These are phyloP conservation scores for Amniculicola lignicola DNA, from an alignment of 495 filamentous ascomycete genomes.

Conservation along the genomic window DNA sequence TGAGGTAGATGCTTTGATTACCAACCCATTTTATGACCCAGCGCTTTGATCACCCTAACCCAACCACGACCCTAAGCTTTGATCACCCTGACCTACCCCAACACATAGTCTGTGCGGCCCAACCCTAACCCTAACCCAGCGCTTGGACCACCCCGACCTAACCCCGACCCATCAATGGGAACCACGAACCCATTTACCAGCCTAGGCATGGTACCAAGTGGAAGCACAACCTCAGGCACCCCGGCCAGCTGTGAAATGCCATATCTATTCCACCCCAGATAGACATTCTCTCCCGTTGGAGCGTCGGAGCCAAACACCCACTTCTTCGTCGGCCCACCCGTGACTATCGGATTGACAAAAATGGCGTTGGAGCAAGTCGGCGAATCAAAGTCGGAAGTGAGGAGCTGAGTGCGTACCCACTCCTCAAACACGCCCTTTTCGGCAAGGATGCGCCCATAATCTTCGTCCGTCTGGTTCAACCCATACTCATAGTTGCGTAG, in stretches of 20 bases:
- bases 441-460: neutral
- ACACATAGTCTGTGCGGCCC: too few relatives aligned
- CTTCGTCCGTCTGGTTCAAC: neutral
- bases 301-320: neutral
- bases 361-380: neutral
- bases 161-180: too few relatives aligned
- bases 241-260: neutral
- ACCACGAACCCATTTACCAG: too few relatives aligned
- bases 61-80: too few relatives aligned
- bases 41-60: too few relatives aligned
- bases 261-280: neutral
- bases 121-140: too few relatives aligned
- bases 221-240: neutral
- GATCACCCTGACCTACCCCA: too few relatives aligned
- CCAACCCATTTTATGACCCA: too few relatives aligned
- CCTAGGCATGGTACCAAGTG: neutral
- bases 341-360: neutral
- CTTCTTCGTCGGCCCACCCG: neutral
- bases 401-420: neutral
- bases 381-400: neutral
- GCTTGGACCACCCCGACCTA: too few relatives aligned
- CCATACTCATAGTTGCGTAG: neutral
- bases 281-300: neutral
- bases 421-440: neutral
- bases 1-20: too few relatives aligned